Percentiles rank a stretch among this genome's conserved stretches.
phyloP scores from a whole-genome alignment of 176 grass and related monocot genomes.

The Saccharum officinarum region DNA sequence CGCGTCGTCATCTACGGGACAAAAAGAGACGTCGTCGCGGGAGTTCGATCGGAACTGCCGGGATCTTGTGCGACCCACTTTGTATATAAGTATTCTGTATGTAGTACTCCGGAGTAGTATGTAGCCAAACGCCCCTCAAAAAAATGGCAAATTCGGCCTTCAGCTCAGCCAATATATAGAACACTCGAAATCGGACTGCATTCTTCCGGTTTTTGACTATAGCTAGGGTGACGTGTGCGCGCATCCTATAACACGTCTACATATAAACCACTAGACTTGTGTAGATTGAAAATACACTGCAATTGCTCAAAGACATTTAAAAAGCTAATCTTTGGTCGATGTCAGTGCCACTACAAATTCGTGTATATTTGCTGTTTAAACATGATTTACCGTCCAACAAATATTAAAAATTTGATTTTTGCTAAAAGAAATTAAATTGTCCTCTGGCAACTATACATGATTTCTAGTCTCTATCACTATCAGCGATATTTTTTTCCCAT shows the following conservation, averaged over 20 bases:
- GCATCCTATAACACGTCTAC: neutral
- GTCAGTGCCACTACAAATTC: neutral
- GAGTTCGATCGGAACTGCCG: neutral
- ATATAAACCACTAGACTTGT: neutral
- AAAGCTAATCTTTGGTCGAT: neutral
- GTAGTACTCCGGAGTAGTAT: neutral
- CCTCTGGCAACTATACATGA: too few species aligned
- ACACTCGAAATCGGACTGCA: too few species aligned
- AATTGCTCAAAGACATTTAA: neutral
- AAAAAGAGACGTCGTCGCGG: constrained; percentile 6
- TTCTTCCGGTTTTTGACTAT: neutral
- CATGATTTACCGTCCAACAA: neutral
- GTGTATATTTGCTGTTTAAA: neutral
- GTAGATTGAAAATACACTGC: neutral
- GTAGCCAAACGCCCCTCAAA: too few species aligned
- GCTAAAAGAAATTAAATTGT: neutral
- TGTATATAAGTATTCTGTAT: neutral
- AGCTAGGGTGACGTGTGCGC: neutral
- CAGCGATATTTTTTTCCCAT: neutral
- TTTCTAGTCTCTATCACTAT: too few species aligned
- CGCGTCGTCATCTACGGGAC: neutral
- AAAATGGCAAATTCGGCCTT: too few species aligned
- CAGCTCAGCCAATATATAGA: too few species aligned
- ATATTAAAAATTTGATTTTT: neutral
- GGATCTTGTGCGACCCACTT: neutral